Conservation (phyloP, 768 basidiomycete genomes). For the Rhodosporidiobolus odoratus region DNA sequence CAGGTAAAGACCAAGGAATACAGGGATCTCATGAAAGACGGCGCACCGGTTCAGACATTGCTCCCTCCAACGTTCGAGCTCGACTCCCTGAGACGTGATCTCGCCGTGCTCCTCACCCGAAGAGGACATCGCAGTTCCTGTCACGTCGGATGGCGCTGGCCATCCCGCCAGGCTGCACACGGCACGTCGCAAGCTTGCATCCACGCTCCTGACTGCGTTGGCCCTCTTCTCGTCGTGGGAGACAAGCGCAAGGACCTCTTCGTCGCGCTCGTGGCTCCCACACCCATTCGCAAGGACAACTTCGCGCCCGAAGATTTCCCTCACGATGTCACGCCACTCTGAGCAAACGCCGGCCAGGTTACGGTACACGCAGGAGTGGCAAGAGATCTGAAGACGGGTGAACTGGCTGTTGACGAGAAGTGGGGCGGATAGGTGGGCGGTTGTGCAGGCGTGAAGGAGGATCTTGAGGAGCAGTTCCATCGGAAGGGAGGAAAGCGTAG, state of each 20-base stretch:
- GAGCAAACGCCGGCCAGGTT: conserved; percentile 1
- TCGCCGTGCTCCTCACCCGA: background rate
- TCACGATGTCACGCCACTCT: conserved; percentile 2
- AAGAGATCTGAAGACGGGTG: background rate
- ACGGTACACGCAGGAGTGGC: conserved; percentile 22
- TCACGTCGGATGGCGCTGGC: background rate
- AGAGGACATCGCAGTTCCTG: background rate
- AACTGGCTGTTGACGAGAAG: conserved; percentile 24
- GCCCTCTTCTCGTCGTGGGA: background rate
- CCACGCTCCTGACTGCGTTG: background rate
- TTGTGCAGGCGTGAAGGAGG: conserved; percentile 2
- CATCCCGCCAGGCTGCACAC: conserved; percentile 4
- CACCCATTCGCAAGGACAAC: conserved; percentile 7
- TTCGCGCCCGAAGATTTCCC: conserved; percentile 7
- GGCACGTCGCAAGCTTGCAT: conserved; percentile 12
- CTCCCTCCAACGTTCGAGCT: background rate
- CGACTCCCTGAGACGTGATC: conserved; percentile 1
- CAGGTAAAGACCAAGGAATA: background rate
- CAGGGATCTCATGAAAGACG: too few species aligned
- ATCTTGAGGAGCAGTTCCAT: conserved; percentile 26
- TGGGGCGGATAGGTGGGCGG: background rate
- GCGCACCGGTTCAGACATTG: conserved; percentile 8
- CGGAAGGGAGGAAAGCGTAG: conserved; percentile 5
- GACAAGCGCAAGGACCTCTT: conserved; percentile 4
- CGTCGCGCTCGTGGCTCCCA: conserved; percentile 13